Conservation (phyloP, 768 basidiomycete genomes). For the Galerina marginata region DNA sequence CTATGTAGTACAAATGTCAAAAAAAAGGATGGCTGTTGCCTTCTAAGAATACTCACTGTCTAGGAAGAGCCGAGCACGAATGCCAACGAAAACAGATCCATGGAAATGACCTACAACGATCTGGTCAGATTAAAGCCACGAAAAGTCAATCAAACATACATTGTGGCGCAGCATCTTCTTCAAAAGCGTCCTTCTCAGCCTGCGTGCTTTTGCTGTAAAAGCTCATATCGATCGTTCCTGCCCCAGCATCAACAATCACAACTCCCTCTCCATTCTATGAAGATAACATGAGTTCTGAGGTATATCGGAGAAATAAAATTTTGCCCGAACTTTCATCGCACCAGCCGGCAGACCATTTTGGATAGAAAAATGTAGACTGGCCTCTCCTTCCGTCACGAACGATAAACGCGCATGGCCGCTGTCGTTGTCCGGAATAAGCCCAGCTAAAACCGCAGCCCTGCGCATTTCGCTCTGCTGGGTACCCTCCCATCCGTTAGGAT, state of each 20-base stretch:
- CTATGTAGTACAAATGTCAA: constrained; percentile 26
- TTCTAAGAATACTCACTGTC: constrained; percentile 32
- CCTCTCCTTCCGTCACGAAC: constrained; percentile 60
- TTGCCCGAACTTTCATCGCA: constrained; percentile 28
- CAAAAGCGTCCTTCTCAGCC: constrained; percentile 28
- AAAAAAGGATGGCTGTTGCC: not conserved
- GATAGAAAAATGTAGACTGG: constrained; percentile 54
- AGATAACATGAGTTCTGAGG: not conserved
- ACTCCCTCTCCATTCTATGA: constrained; percentile 48
- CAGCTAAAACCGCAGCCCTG: constrained; percentile 46
- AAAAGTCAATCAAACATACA: constrained; percentile 34
- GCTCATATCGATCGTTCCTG: constrained; percentile 65
- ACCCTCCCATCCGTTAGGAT: constrained; percentile 51
- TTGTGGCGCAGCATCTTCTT: constrained; percentile 53
- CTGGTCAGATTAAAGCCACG: not conserved
- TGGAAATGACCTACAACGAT: constrained; percentile 46
- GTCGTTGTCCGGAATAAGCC: constrained; percentile 40
- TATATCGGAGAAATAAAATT: not conserved
- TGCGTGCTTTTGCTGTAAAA: constrained; percentile 47
- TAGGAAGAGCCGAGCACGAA: constrained; percentile 45
- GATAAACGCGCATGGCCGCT: constrained; percentile 44
- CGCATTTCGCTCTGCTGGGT: constrained; percentile 49
- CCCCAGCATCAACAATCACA: constrained; percentile 63
- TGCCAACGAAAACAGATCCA: constrained; percentile 57
- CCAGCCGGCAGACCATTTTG: constrained; percentile 36